Conservation (phyloP, 148 eudicot genomes). For the Pouteria glomerata region DNA sequence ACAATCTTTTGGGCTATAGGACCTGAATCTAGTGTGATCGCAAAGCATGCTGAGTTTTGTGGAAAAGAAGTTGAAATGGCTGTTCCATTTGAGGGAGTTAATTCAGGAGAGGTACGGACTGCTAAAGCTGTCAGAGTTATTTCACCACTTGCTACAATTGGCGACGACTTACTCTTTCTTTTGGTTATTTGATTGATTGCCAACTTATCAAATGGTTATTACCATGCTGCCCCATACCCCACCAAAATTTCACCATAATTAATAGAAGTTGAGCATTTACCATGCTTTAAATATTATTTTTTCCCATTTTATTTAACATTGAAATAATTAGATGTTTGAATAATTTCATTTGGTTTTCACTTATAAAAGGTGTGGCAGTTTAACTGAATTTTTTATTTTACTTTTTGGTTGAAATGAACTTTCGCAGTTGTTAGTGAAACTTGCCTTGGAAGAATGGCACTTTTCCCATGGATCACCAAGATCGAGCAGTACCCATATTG, state of each 20-base stretch:
- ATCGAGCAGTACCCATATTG: slow-evolving; percentile 26
- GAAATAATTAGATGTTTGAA: neutral
- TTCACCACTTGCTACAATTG: neutral
- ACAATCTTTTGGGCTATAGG: slow-evolving; percentile 94
- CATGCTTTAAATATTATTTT: neutral
- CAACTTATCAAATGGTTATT: neutral
- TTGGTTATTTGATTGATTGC: neutral
- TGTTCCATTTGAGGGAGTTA: slow-evolving; percentile 74
- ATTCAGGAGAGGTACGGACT: slow-evolving; percentile 64
- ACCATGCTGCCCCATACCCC: neutral
- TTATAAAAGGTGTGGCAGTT: neutral
- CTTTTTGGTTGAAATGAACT: neutral
- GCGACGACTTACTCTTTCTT: neutral
- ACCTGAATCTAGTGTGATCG: slow-evolving; percentile 62
- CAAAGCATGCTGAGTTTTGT: slow-evolving; percentile 58
- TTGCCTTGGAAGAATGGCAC: slow-evolving; percentile 89
- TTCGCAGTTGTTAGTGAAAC: slow-evolving; percentile 73
- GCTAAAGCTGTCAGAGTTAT: neutral
- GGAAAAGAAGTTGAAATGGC: slow-evolving; percentile 79
- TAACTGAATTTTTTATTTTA: slow-evolving; percentile 6
- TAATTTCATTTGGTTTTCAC: neutral
- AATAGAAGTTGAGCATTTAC: neutral
- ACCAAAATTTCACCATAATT: neutral
- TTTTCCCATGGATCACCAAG: slow-evolving; percentile 81
- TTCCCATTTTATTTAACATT: neutral